Base-by-base conservation (phyloP, 139 green algal genomes). In the Micractinium conductrix region DNA sequence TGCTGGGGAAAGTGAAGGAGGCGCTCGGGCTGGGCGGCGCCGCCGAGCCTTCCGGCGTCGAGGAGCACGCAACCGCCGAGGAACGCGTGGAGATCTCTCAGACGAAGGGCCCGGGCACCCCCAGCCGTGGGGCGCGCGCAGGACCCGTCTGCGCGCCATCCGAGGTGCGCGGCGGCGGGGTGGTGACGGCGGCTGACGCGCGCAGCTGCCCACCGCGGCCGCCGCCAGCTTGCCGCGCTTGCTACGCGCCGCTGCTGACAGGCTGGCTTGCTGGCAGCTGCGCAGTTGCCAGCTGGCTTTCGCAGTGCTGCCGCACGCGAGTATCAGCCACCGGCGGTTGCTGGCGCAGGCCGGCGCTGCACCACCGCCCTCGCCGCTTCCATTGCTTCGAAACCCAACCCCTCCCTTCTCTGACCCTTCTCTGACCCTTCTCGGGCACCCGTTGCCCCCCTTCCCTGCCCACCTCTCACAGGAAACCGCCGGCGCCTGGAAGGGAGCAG, bases 1-100 rank as follows among this genome's bases (percentile, higher is more conserved):
- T 80, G 30, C 22, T 88, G 26, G 84, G 75, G 44, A 85, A 75
- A 17, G 48, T 86, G 37, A 85, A 85, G 50, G 80, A 79, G 16
- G 45, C 35, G 26, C 48, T 79, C 24, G 60, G 60, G 30, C 43
- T 62, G 30, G 43, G 63, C 5, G 78, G 63, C n/a, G 8, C n/a
- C n/a, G 30, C 42, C 55, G 45, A 45, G 45, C n/a, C n/a, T n/a
- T n/a, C n/a, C n/a, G 9, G 45, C 45, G 69, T 68, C 45, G 69
- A 22, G 24, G 79, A 67, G 79, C 50, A 22, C 14, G 65, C 45
- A 28, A 37, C 37, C 22, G 58, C 79, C 21, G 28, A 74, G 8
- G 45, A 67, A 44, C 45, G 28, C 7, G 53, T 45, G 43, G 40
- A 71, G 14, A 38, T 38, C 2, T 16, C n/a, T n/a, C n/a, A 37